Evolutionary conservation across 176 grass and related monocot species (phyloP).

Genomic region (Rhynchospora pubera): DNA sequence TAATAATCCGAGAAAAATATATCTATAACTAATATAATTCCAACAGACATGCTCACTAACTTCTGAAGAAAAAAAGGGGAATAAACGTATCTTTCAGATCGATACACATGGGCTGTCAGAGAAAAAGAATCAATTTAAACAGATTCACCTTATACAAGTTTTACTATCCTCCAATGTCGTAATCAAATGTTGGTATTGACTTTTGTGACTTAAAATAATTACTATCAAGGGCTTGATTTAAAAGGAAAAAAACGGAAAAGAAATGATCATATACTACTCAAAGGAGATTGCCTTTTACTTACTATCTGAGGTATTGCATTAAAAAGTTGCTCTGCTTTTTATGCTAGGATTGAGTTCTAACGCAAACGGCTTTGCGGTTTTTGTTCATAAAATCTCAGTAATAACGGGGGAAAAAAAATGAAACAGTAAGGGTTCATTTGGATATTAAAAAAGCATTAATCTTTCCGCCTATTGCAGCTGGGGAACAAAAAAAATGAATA

Average conservation of each 20-base stretch:
- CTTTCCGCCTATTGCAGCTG: background rate
- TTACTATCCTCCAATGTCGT: background rate
- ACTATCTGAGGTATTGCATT: background rate
- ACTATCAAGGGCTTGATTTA: background rate
- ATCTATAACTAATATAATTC: background rate
- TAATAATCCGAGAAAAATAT: background rate
- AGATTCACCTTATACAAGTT: background rate
- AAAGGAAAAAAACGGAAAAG: background rate
- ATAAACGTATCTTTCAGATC: background rate
- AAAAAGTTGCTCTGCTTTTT: background rate
- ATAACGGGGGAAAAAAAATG: background rate
- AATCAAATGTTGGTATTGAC: background rate
- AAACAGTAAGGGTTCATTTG: background rate
- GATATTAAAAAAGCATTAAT: background rate
- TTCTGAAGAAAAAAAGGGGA: background rate
- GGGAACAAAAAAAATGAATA: too few species aligned
- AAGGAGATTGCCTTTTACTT: background rate
- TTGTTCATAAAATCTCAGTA: background rate
- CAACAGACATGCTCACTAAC: background rate
- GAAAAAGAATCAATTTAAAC: background rate
- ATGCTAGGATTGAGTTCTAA: background rate
- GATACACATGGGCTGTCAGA: slow-evolving; percentile 4
- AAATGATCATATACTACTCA: background rate
- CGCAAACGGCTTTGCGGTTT: background rate
- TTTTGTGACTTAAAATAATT: background rate